phyloP scores from a whole-genome alignment of 1,284 basidiomycete species.

The Omphalotus olearius region DNA sequence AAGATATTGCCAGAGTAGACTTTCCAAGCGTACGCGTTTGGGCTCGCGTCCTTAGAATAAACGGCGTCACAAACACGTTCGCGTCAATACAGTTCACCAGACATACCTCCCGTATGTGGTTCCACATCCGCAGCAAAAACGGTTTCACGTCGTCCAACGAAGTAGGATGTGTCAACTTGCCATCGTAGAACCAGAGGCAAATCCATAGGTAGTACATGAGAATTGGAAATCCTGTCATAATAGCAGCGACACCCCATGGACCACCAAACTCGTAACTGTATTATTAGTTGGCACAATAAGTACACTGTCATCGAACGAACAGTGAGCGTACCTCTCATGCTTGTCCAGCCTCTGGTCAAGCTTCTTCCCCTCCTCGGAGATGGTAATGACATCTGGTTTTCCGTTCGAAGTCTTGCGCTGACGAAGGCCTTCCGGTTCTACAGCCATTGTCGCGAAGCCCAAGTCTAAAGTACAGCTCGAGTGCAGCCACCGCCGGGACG shows the following conservation, averaged over 20 bases:
- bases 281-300: conserved; percentile 14
- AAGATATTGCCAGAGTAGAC: conserved; percentile 88
- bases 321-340: conserved; percentile 57
- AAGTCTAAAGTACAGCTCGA: background rate
- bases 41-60: conserved; percentile 76
- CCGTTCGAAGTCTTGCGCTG: conserved; percentile 8
- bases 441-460: conserved; percentile 6
- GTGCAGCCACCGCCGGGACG: too few species aligned
- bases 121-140: conserved; percentile 82
- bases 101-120: conserved; percentile 74
- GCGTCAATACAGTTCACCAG: background rate
- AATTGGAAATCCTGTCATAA: conserved; percentile 93
- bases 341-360: conserved; percentile 72
- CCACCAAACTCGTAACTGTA: conserved; percentile 93
- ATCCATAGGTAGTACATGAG: conserved; percentile 99
- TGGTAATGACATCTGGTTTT: conserved; percentile 29
- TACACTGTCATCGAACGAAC: background rate
- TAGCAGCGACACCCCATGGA: conserved; percentile 84
- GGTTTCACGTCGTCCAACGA: conserved; percentile 74
- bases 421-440: conserved; percentile 8
- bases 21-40: conserved; percentile 83
- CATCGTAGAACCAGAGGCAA: conserved; percentile 96
- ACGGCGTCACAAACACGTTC: background rate
- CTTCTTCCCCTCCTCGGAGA: conserved; percentile 59
- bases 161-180: conserved; percentile 74